A percentile compares a stretch with the other conserved stretches of the same genome.
Conservation (phyloP, 441 rosid species). For the Mallotus japonicus region DNA sequence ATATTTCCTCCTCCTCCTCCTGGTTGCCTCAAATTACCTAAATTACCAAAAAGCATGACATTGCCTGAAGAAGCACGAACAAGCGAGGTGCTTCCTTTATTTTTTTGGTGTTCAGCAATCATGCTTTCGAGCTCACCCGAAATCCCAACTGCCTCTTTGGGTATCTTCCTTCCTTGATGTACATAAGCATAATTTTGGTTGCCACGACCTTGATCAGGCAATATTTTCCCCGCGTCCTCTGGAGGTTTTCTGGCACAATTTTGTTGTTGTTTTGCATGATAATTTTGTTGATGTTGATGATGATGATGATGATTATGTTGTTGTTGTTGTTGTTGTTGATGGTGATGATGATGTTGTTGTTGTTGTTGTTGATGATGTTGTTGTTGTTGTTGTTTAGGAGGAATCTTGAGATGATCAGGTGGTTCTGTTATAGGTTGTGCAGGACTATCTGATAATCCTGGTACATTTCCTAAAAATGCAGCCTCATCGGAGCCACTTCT, state of each 20-base stretch:
- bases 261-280: constrained; percentile 15
- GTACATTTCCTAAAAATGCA: constrained; percentile 22
- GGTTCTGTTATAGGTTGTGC: constrained; percentile 36
- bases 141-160: constrained; percentile 52
- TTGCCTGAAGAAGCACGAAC: constrained; percentile 91
- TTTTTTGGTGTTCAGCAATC: constrained; percentile 67
- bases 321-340: constrained; percentile 12
- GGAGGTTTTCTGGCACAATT: constrained; percentile 18
- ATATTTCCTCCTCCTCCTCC: constrained; percentile 31
- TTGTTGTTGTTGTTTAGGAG: constrained; percentile 1
- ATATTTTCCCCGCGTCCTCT: constrained; percentile 21
- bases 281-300: too few species aligned
- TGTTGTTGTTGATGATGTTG: background rate
- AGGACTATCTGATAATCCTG: constrained; percentile 13
- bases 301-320: background rate
- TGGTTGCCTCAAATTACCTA: constrained; percentile 68
- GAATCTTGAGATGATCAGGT: constrained; percentile 32
- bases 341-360: too few species aligned
- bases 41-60: constrained; percentile 64
- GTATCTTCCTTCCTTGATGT: constrained; percentile 43
- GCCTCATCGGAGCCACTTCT: constrained; percentile 51
- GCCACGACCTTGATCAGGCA: background rate
- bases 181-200: constrained; percentile 29
- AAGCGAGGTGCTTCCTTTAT: constrained; percentile 43
- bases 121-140: constrained; percentile 89